Evolutionary conservation across 768 basidiomycete species (phyloP).

Genomic region (Glaciozyma antarctica): DNA sequence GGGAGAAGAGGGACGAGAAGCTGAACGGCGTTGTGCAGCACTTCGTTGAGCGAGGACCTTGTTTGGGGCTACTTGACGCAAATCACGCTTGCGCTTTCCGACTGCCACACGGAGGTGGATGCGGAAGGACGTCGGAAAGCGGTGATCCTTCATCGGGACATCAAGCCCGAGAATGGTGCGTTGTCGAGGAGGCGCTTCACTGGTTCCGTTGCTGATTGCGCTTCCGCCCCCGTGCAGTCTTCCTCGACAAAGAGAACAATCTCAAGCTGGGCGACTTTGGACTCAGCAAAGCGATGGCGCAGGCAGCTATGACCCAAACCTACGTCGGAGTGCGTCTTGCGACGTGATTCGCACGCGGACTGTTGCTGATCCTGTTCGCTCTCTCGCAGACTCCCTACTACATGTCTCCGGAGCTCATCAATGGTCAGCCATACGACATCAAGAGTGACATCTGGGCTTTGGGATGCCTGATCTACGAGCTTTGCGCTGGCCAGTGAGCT

Average conservation of each 20-base stretch:
- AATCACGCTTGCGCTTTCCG: constrained; percentile 73
- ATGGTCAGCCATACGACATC: constrained; percentile 92
- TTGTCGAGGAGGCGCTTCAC: constrained; percentile 1
- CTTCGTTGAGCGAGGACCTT: constrained; percentile 63
- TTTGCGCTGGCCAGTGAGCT: constrained; percentile 72
- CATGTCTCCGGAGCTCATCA: constrained; percentile 98
- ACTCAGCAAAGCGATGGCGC: constrained; percentile 78
- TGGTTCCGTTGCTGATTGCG: background rate
- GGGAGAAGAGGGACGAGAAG: background rate
- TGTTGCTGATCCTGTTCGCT: background rate
- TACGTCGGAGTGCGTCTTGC: constrained; percentile 75
- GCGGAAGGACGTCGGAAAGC: constrained; percentile 26
- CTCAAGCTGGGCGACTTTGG: constrained; percentile 98
- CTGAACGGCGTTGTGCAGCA: background rate
- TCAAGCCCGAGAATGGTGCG: constrained; percentile 95
- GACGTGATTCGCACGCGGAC: background rate
- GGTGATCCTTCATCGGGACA: constrained; percentile 75
- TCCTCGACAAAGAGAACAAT: constrained; percentile 70
- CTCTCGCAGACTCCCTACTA: constrained; percentile 84
- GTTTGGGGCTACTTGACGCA: constrained; percentile 96
- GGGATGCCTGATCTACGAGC: constrained; percentile 91
- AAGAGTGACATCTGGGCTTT: constrained; percentile 99
- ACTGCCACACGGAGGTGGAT: constrained; percentile 57
- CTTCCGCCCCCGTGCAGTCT: constrained; percentile 50
- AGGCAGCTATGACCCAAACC: constrained; percentile 83